Evolutionary conservation across 1,284 basidiomycete genomes (phyloP), one percentile per base, ranked within the genome.

Genomic region (Pseudomicrostroma phylloplanum): DNA sequence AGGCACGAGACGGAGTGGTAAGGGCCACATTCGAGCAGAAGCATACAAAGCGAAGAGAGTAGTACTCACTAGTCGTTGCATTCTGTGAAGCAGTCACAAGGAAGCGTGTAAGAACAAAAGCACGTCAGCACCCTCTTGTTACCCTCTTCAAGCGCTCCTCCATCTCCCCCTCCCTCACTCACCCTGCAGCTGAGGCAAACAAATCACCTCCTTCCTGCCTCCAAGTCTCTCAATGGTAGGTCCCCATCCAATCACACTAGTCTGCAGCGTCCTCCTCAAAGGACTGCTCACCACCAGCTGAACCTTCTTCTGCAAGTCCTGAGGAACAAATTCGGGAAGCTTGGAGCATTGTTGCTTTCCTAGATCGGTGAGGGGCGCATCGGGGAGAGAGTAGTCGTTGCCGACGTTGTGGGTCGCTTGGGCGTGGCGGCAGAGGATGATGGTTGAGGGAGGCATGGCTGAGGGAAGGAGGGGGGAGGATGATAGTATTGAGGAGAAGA

Each of bases 281-380:
- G 63, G 70, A 19, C 72, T 75, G 7, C 72, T 67, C 51, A 77
- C 64, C 25, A 79, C 67, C 55, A 77, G 64, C 26, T 79, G 58
- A 9, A 68, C 71, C 12, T 57, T 56, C 19, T 63, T 55, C 57
- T 77, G 71, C 53, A 76, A 54, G 11, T 70, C 66, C 0, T 61
- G 48, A 1, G 70, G 74, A 19, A 54, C 51, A 26, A 74, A 60
- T 41, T 62, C 54, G 0, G 72, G 67, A 23, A 79, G 58, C 1
- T 69, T 67, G 6, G 59, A 65, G 2, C 74, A 73, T 60, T 79
- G 77, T 54, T 69, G 61, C 61, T 74, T 70, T n/a, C 77, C 77
- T 42, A 78, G 69, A 1, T 66, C 65, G 7, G 77, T 79, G 55
- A 79, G 66, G 12, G 76, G 73, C 25, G 77, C 76, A 67, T 79